phyloP scores from a whole-genome alignment of 1,284 basidiomycete genomes.

The Ganoderma lingzhi region DNA sequence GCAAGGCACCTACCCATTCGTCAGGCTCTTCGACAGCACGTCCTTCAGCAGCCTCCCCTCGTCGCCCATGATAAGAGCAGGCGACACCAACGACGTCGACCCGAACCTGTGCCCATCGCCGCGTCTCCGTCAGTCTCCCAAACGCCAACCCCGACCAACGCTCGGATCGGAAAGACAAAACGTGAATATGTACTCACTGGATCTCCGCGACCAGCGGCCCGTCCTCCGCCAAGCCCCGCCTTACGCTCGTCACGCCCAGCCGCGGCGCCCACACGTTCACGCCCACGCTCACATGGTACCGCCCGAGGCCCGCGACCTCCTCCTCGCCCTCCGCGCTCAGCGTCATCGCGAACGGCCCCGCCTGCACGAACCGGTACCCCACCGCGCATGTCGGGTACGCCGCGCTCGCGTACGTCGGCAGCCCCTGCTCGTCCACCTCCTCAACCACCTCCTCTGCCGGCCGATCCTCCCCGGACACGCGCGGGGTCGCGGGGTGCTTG shows the following conservation, averaged over 20 bases:
- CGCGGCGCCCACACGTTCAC: constrained; percentile 40
- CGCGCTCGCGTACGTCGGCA: constrained; percentile 34
- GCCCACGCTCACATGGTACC: constrained; percentile 39
- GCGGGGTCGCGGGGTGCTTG: not conserved
- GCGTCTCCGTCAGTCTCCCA: not conserved
- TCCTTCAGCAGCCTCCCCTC: constrained; percentile 29
- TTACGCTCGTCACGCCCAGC: constrained; percentile 34
- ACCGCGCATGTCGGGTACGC: constrained; percentile 26
- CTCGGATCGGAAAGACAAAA: not conserved
- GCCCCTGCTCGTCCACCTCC: constrained; percentile 28
- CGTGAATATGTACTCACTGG: constrained; percentile 34
- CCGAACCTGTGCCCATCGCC: constrained; percentile 29
- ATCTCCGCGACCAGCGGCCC: constrained; percentile 37
- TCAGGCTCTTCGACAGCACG: constrained; percentile 34
- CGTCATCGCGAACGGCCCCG: constrained; percentile 38
- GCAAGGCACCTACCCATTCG: constrained; percentile 31
- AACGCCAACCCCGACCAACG: no score
- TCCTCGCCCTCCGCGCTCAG: constrained; percentile 25
- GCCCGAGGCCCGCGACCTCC: constrained; percentile 15
- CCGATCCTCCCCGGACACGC: not conserved
- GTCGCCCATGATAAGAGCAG: constrained; percentile 35
- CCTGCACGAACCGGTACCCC: constrained; percentile 36
- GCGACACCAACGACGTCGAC: constrained; percentile 22
- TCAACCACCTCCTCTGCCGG: constrained; percentile 4
- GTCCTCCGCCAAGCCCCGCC: constrained; percentile 33